These are phyloP conservation scores for Dictyostelium intermedium DNA, from an alignment of 78 protist genomes.

Conservation along the genomic window DNA sequence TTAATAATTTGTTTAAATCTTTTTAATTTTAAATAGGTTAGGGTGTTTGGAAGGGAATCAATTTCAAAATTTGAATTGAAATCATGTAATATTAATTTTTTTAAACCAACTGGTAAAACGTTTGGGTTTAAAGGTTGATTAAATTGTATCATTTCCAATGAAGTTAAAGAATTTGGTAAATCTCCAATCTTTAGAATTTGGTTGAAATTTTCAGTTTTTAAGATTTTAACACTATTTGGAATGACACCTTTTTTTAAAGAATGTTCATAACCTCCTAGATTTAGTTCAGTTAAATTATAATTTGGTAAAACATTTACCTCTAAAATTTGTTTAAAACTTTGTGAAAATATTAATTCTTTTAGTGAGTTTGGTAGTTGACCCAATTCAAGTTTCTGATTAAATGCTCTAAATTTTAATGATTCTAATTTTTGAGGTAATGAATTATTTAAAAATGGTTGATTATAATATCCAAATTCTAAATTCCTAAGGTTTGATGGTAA, in stretches of 20 bases:
- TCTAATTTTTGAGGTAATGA: background rate
- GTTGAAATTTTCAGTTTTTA: too few relatives aligned
- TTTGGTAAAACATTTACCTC: background rate
- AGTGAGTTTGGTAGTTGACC: background rate
- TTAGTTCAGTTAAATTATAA: too few relatives aligned
- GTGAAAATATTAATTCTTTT: background rate
- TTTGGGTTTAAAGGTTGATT: background rate
- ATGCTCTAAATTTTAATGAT: background rate
- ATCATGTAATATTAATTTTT: background rate
- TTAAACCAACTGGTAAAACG: background rate
- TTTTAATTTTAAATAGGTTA: background rate
- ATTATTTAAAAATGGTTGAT: background rate
- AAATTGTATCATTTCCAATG: background rate
- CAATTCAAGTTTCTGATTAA: background rate
- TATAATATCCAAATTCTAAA: too few relatives aligned
- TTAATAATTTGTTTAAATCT: background rate
- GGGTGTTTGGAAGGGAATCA: background rate
- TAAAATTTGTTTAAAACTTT: too few relatives aligned
- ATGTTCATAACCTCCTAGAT: background rate
- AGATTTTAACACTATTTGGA: background rate
- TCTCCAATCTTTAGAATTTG: background rate
- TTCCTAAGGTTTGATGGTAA: background rate
- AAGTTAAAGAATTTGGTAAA: background rate
- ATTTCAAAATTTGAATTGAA: background rate
- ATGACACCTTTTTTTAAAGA: background rate